Evolutionary conservation across 305 asterid species (phyloP), one percentile per base, ranked within the genome.

Genomic region (Euphrasia arctica): DNA sequence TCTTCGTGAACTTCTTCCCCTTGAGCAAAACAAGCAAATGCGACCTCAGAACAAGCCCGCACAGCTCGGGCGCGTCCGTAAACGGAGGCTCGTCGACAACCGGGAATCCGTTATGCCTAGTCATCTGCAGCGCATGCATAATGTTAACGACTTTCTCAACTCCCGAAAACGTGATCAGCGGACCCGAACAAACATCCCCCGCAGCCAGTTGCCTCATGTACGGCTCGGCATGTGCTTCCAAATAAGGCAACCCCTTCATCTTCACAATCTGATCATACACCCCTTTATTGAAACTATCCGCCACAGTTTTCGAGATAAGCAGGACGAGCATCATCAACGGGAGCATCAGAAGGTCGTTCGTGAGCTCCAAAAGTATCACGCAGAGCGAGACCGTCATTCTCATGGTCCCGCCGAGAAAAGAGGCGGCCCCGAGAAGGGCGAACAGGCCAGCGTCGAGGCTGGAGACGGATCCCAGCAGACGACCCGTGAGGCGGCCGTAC

Each of bases 331-430:
- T 92, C 78, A 79, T 67, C 52, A 92, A 65, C 2, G 98, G 98
- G 65, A 92, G 95, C 98, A 92, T 89, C 56, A 89, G 65, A 2
- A 92, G 85, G 74, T 87, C 76, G 60, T 92, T 75, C 15, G 98
- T 92, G 22, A 92, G 90, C 69, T 92, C 98, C 9, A 92, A 84
- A 60, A 92, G 88, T 63, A 92, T 92, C 69, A 92, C 95, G 50
- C 98, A 92, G 0, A 92, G 86, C 1, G 98, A 92, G 1, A 92
- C 98, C 0, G 98, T 92, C 98, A 92, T 92, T 66, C 98, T 85
- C 98, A 92, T 92, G 42, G 96, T 87, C 58, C 98, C 98, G 49
- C 98, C 98, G 18, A 92, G 96, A 74, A 92, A 92, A 4, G 98
- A 89, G 67, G 97, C 98, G 12, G 98, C 92, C 43, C 98, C 98